phyloP scores from a whole-genome alignment of 2,329 filamentous ascomycete genomes.

The Xylariaceae sp. region DNA sequence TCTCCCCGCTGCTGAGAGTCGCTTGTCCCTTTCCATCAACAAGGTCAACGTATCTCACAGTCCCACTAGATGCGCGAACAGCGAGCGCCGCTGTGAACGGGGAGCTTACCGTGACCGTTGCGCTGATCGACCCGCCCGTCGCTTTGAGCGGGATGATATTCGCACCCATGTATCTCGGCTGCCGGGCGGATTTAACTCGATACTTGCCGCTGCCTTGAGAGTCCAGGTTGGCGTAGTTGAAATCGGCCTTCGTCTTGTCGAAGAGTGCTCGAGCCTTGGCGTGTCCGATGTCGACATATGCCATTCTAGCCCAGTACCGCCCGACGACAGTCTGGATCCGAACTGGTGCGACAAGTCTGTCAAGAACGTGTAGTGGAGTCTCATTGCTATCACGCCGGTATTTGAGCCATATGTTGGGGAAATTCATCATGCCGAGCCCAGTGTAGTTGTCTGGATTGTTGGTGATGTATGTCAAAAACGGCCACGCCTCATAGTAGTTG shows the following conservation, averaged over 20 bases:
- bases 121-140: slow-evolving; percentile 36
- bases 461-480: slow-evolving; percentile 54
- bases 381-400: slow-evolving; percentile 54
- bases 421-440: slow-evolving; percentile 48
- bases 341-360: slow-evolving; percentile 45
- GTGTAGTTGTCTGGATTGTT: slow-evolving; percentile 53
- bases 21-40: slow-evolving; percentile 44
- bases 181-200: slow-evolving; percentile 48
- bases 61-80: slow-evolving; percentile 40
- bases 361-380: slow-evolving; percentile 54
- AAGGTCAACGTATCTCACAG: slow-evolving; percentile 46
- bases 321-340: slow-evolving; percentile 51
- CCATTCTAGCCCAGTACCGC: slow-evolving; percentile 59
- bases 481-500: slow-evolving; percentile 60
- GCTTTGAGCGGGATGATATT: slow-evolving; percentile 54
- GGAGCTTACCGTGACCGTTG: slow-evolving; percentile 43
- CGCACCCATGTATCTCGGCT: slow-evolving; percentile 57
- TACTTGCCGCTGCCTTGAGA: slow-evolving; percentile 44
- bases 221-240: slow-evolving; percentile 53
- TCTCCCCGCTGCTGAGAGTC: slow-evolving; percentile 45
- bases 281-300: slow-evolving; percentile 57
- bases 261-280: slow-evolving; percentile 47
- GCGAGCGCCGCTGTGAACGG: slow-evolving; percentile 50
- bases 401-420: slow-evolving; percentile 50
- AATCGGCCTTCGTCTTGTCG: slow-evolving; percentile 39